phyloP scores from a whole-genome alignment of 345 rosid genomes.

The Reutealis trisperma region DNA sequence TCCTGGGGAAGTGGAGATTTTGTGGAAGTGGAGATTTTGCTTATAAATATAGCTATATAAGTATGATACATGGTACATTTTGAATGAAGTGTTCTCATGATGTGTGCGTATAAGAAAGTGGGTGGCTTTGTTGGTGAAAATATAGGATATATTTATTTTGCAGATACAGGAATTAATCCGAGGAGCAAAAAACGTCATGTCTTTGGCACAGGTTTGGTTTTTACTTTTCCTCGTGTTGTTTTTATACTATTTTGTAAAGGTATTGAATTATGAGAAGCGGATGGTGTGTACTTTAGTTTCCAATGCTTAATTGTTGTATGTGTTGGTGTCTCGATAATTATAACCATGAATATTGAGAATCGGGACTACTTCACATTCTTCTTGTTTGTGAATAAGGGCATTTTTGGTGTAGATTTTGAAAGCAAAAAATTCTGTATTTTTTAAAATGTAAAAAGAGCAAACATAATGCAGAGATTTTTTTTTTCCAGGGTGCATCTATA shows the following conservation, averaged over 20 bases:
- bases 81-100: slow-evolving; percentile 14
- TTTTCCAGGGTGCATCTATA: background rate
- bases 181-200: slow-evolving; percentile 62
- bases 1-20: background rate
- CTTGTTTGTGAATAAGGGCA: background rate
- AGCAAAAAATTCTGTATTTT: background rate
- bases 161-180: slow-evolving; percentile 78
- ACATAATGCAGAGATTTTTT: background rate
- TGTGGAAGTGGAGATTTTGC: background rate
- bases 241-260: background rate
- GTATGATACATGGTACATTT: background rate
- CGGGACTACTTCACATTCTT: slow-evolving; percentile 6
- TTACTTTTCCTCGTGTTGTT: slow-evolving; percentile 8
- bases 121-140: background rate
- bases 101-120: background rate
- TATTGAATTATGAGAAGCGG: slow-evolving; percentile 15
- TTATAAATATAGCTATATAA: background rate
- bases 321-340: background rate
- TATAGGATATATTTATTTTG: slow-evolving; percentile 28
- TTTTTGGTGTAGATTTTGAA: slow-evolving; percentile 18
- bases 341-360: slow-evolving; percentile 23
- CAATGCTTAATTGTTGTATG: slow-evolving; percentile 8
- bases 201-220: slow-evolving; percentile 85
- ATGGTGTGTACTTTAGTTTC: slow-evolving; percentile 22
- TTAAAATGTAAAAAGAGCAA: background rate